Percentiles rank a stretch among this genome's conserved stretches.
These are phyloP conservation scores for Spergularia azorica DNA, from an alignment of 179 eudicot genomes.

Conservation along the genomic window DNA sequence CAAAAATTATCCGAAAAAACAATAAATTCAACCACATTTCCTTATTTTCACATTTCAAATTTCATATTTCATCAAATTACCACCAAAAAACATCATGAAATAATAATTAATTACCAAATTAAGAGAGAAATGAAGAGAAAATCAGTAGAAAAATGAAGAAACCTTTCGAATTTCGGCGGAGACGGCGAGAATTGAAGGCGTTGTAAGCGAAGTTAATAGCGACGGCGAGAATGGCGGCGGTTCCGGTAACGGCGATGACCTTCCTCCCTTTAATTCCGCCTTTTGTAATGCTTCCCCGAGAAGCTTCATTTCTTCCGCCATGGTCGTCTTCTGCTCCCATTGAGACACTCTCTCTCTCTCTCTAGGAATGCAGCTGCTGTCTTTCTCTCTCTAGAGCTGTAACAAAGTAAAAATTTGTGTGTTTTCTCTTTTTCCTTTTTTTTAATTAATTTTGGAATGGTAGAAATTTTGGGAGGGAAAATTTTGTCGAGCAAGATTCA, in stretches of 20 bases:
- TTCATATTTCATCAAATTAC: conserved; percentile 6
- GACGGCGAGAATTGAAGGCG: conserved; percentile 51
- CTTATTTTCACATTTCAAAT: not conserved
- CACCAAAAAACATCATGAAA: not conserved
- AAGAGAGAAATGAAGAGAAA: not conserved
- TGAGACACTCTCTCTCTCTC: conserved; percentile 17
- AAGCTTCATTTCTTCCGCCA: conserved; percentile 23
- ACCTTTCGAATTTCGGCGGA: conserved; percentile 59
- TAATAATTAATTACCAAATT: not conserved
- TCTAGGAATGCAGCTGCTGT: not conserved
- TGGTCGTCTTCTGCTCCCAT: conserved; percentile 27
- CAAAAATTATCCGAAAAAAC: not conserved
- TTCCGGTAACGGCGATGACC: conserved; percentile 69
- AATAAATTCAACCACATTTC: not conserved
- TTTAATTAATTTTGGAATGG: too few relatives aligned
- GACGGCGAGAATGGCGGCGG: conserved; percentile 70
- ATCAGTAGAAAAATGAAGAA: not conserved
- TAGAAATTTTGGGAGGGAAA: conserved; percentile 2
- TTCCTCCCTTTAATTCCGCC: conserved; percentile 34
- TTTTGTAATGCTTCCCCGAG: not conserved
- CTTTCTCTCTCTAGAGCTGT: conserved; percentile 2
- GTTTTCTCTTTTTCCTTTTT: not conserved
- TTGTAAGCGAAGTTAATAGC: conserved; percentile 61
- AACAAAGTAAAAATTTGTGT: not conserved
- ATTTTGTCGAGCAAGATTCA: not conserved